Evolutionary conservation across 202 grass and related monocot species (phyloP), one percentile per base, ranked within the genome.

Genomic region (Carex sylvatica): DNA sequence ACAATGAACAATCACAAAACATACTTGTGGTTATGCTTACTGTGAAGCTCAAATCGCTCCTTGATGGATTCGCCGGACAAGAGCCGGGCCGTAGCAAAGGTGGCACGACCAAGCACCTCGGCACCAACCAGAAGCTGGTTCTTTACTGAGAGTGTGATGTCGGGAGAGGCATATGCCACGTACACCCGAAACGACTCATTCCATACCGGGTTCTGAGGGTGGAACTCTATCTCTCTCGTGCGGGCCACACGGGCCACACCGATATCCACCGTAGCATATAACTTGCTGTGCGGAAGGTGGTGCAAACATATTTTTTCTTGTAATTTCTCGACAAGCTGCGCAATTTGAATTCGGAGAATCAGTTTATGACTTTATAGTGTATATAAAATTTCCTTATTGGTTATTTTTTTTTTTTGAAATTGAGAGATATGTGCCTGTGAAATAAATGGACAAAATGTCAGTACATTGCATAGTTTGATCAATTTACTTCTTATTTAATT

Each of bases 121-220:
- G 95, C 87, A 54, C 85, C 85, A 54, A 89, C 14, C 6, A 84
- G 68, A 80, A 86, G 85, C 84, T 95, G 90, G 84, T 85, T 91
- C 68, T 91, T 90, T 65, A 98, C 85, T 15, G 87, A 93, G 87
- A 94, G 74, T 3, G 71, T 85, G 52, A 98, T 19, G 0, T 83
- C 47, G 0, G 82, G 79, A 51, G 89, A 81, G 0, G 86, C 71
- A 70, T 98, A 75, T 9, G 90, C 90, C 87, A 87, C 92, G 66
- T 93, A 92, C 19, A 97, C 72, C 66, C 84, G 88, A 85, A 97
- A 94, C 0, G 91, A 94, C 46, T 97, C 88, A 88, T 97, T 92
- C 94, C 94, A 97, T 2, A 58, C 82, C 2, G 88, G 91, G 19
- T 52, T 82, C 71, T 66, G 81, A 1, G 90, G 61, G 70, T 89